A percentile compares a stretch with the other conserved stretches of the same genome.
Evolutionary conservation across 2,329 filamentous ascomycete species (phyloP).

Genomic region (Paraphoma sp.): DNA sequence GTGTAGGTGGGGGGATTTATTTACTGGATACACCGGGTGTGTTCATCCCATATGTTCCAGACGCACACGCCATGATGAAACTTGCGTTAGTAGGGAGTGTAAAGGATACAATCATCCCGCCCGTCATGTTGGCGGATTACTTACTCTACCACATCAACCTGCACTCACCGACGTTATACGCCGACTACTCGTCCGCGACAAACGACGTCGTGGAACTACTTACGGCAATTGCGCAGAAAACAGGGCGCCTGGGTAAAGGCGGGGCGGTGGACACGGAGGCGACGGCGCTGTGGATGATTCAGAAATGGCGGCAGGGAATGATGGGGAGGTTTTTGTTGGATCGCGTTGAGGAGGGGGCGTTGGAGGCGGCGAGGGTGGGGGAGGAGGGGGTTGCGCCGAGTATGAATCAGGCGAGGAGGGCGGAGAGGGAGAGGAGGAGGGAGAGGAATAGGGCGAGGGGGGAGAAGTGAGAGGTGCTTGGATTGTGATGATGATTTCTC

Average conservation of each 20-base stretch:
- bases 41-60: constrained; percentile 88
- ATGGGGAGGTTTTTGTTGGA: constrained; percentile 83
- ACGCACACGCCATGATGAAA: constrained; percentile 90
- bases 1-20: constrained; percentile 69
- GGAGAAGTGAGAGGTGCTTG: constrained; percentile 14
- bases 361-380: constrained; percentile 60
- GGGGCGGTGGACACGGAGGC: constrained; percentile 73
- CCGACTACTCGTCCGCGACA: constrained; percentile 75
- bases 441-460: constrained; percentile 33
- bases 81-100: constrained; percentile 90
- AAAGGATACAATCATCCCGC: constrained; percentile 83
- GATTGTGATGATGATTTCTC: not conserved
- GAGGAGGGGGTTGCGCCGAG: constrained; percentile 61
- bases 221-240: constrained; percentile 71
- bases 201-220: constrained; percentile 83
- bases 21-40: constrained; percentile 93
- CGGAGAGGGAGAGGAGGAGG: constrained; percentile 62
- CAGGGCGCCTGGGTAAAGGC: constrained; percentile 77
- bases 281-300: constrained; percentile 80
- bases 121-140: constrained; percentile 85
- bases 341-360: constrained; percentile 67
- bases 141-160: constrained; percentile 84
- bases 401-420: constrained; percentile 72
- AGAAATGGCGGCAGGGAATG: constrained; percentile 79
- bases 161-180: constrained; percentile 67